Evolutionary conservation across 2,329 filamentous ascomycete genomes (phyloP).

Genomic region (Blastomyces emzantsi): DNA sequence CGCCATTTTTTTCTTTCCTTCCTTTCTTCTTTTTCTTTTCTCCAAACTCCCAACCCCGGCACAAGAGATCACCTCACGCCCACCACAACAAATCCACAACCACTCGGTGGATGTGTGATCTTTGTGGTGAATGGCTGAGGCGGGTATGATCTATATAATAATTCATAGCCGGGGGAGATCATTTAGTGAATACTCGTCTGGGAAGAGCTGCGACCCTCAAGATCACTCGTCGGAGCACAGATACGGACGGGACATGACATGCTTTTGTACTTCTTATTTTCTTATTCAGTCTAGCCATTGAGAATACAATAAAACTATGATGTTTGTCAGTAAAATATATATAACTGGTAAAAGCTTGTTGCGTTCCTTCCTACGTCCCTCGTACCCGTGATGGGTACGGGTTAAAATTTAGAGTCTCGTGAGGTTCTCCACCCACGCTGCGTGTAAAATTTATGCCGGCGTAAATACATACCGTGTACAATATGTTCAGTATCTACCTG

Average conservation of each 20-base stretch:
- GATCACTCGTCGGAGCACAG: conserved; percentile 54
- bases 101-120: neutral
- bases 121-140: neutral
- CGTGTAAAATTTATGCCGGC: too few species aligned
- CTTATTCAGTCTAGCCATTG: neutral
- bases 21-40: neutral
- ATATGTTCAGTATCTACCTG: too few species aligned
- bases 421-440: too few species aligned
- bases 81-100: neutral
- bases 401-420: too few species aligned
- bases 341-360: neutral
- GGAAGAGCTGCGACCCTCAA: conserved; percentile 57
- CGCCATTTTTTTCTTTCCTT: neutral
- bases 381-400: too few species aligned
- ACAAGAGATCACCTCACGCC: neutral
- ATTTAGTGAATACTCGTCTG: conserved; percentile 38
- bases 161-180: conserved; percentile 28
- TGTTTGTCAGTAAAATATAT: neutral
- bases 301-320: neutral
- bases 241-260: conserved; percentile 54
- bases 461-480: too few species aligned
- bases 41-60: neutral
- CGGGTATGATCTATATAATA: neutral
- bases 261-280: neutral
- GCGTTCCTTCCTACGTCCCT: neutral